These are phyloP conservation scores for Harringtonia aguacate DNA, from an alignment of 2,329 filamentous ascomycete species.

Conservation along the genomic window DNA sequence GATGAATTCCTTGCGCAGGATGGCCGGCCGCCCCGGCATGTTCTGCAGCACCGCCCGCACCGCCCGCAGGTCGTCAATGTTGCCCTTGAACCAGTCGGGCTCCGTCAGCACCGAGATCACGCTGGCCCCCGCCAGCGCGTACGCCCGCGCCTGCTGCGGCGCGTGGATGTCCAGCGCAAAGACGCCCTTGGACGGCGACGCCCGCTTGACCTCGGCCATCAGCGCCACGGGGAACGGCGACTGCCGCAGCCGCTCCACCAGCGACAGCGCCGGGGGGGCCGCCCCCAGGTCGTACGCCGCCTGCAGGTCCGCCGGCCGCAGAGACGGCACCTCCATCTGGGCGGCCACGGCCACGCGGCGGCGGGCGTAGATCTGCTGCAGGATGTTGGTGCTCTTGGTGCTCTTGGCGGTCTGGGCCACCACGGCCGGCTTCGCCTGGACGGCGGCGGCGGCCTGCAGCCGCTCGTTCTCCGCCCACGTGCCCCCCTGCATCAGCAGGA, in stretches of 20 bases:
- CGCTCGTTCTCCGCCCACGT: constrained; percentile 78
- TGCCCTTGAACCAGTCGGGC: constrained; percentile 98
- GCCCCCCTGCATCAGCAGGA: constrained; percentile 75
- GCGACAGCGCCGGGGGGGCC: constrained; percentile 72
- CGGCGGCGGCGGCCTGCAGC: constrained; percentile 29
- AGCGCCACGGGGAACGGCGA: constrained; percentile 83
- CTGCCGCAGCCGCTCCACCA: constrained; percentile 67
- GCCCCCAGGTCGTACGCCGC: constrained; percentile 77
- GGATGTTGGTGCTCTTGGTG: constrained; percentile 58
- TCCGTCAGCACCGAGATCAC: constrained; percentile 98
- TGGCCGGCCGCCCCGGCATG: constrained; percentile 84
- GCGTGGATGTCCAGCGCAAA: constrained; percentile 84
- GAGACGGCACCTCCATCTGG: constrained; percentile 79
- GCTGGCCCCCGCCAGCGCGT: constrained; percentile 88
- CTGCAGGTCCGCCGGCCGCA: constrained; percentile 72
- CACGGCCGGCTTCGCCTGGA: no score
- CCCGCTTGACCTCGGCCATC: constrained; percentile 96
- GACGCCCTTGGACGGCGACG: constrained; percentile 89
- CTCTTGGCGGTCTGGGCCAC: no score
- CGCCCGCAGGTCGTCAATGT: constrained; percentile 80
- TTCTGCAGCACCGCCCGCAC: constrained; percentile 83
- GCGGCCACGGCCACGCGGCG: constrained; percentile 64
- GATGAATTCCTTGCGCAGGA: constrained; percentile 92
- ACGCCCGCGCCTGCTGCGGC: constrained; percentile 79
- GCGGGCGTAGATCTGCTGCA: constrained; percentile 82